Conservation (phyloP, 106 monocot genomes). For the Dendrobium chrysotoxum region DNA sequence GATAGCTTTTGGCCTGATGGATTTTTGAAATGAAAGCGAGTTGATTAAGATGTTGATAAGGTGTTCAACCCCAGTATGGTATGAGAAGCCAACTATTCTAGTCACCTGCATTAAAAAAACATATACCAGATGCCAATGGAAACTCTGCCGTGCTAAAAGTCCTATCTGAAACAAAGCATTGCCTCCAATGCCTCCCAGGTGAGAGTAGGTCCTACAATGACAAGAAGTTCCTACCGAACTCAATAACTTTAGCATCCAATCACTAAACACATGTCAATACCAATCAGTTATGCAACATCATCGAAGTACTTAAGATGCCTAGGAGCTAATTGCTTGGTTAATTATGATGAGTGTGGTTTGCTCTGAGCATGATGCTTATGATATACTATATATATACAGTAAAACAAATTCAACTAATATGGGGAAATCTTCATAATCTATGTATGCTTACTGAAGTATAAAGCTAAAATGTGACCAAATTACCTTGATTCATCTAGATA, state of each 20-base stretch:
- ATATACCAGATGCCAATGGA: not conserved
- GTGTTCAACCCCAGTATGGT: no score
- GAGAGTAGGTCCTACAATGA: not conserved
- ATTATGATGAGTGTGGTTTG: not conserved
- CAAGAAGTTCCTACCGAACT: not conserved
- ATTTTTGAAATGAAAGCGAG: no score
- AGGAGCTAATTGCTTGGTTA: not conserved
- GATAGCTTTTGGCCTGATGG: no score
- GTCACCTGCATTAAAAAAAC: no score
- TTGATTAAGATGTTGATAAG: no score
- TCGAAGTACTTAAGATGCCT: not conserved
- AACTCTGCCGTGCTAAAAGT: not conserved
- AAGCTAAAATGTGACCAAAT: not conserved
- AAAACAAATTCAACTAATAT: not conserved
- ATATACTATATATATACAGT: not conserved
- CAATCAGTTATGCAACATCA: not conserved
- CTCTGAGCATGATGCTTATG: not conserved
- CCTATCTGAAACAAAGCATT: not conserved
- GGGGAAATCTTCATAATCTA: not conserved
- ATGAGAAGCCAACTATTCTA: no score
- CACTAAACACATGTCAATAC: not conserved
- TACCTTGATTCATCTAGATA: constrained; percentile 2
- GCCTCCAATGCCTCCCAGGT: not conserved
- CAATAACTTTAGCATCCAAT: not conserved
- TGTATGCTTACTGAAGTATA: not conserved